Evolutionary conservation across 2,329 filamentous ascomycete genomes (phyloP).

Genomic region (Talaromyces rugulosus): DNA sequence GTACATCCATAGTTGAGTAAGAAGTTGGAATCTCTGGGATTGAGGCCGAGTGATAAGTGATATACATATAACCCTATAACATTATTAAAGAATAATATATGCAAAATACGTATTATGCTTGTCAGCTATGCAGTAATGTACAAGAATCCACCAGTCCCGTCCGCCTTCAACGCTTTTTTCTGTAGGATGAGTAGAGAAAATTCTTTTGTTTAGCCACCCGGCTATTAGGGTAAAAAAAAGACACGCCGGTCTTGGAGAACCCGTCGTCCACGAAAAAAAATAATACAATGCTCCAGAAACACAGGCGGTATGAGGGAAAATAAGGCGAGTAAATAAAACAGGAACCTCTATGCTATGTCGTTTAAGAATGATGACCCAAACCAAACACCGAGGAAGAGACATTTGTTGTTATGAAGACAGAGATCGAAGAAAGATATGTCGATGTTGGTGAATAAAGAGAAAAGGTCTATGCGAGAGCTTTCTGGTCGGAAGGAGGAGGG

Average conservation of each 20-base stretch:
- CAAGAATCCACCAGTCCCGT: neutral
- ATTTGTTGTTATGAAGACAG: constrained; percentile 19
- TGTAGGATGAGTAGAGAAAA: constrained; percentile 1
- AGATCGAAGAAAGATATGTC: constrained; percentile 15
- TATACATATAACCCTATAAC: too few relatives aligned
- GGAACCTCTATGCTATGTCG: constrained; percentile 33
- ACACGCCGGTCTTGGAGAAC: constrained; percentile 11
- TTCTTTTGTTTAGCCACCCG: constrained; percentile 1
- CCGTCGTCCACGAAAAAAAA: constrained; percentile 24
- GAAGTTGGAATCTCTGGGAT: too few relatives aligned
- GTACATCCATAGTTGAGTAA: too few relatives aligned
- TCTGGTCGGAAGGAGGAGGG: constrained; percentile 31
- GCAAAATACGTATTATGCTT: constrained; percentile 1
- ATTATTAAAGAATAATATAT: neutral
- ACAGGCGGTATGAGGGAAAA: constrained; percentile 18
- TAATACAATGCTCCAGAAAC: constrained; percentile 20
- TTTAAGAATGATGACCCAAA: constrained; percentile 27
- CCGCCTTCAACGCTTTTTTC: constrained; percentile 1
- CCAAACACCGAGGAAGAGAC: constrained; percentile 39
- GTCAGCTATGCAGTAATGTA: constrained; percentile 5
- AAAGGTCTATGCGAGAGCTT: constrained; percentile 30
- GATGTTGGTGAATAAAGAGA: constrained; percentile 3
- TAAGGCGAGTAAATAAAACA: constrained; percentile 22
- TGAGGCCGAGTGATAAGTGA: too few relatives aligned
- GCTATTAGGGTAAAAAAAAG: neutral